A percentile compares a stretch with the other conserved stretches of the same genome.
Evolutionary conservation across 2,329 filamentous ascomycete genomes (phyloP).

Genomic region (Aureobasidium sp.): DNA sequence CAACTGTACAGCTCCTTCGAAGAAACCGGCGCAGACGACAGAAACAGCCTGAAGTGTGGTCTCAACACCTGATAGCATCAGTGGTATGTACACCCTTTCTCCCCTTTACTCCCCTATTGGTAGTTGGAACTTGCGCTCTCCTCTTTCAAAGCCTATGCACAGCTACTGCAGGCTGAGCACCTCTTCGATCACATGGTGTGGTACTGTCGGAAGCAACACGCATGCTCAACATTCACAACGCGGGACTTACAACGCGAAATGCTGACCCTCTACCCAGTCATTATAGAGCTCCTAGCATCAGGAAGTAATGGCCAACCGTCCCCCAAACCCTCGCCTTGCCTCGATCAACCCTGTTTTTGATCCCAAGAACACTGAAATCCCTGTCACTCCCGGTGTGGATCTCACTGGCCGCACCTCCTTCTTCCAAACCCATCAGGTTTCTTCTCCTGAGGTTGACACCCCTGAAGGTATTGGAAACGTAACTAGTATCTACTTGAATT

Average conservation of each 20-base stretch:
- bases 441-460: constrained; percentile 13
- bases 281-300: neutral
- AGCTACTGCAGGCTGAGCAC: neutral
- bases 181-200: neutral
- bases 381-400: constrained; percentile 35
- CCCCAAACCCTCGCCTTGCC: constrained; percentile 4
- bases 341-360: constrained; percentile 32
- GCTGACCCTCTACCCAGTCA: neutral
- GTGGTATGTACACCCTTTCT: neutral
- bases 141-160: neutral
- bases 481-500: constrained; percentile 19
- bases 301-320: constrained; percentile 1
- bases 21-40: neutral
- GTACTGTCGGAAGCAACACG: neutral
- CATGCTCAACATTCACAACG: neutral
- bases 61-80: neutral
- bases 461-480: constrained; percentile 17
- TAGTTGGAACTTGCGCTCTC: neutral
- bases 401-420: constrained; percentile 29
- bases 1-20: neutral
- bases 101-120: no score
- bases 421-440: constrained; percentile 17
- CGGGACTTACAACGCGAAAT: neutral
- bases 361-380: constrained; percentile 29
- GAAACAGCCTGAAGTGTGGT: neutral